phyloP scores from a whole-genome alignment of 371 early-diverging fungal species.

The Haplosporangium sp. region DNA sequence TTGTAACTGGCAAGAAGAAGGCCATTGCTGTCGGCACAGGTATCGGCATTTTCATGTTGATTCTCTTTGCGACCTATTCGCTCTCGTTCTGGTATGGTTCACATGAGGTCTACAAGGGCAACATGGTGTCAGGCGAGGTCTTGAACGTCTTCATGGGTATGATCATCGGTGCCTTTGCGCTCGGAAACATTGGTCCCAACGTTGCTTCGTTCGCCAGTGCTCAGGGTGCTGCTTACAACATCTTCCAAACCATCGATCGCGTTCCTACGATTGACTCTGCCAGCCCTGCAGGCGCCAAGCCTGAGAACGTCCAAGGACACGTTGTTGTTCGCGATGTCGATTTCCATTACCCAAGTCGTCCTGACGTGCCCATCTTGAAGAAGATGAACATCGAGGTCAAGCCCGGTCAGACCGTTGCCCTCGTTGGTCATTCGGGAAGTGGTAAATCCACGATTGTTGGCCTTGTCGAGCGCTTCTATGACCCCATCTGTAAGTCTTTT shows the following conservation, averaged over 20 bases:
- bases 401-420: slow-evolving; percentile 78
- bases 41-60: slow-evolving; percentile 73
- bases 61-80: slow-evolving; percentile 76
- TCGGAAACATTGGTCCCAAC: slow-evolving; percentile 66
- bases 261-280: slow-evolving; percentile 71
- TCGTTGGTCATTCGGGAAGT: slow-evolving; percentile 85
- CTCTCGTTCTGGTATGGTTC: slow-evolving; percentile 87
- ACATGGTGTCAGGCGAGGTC: slow-evolving; percentile 62
- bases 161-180: slow-evolving; percentile 56
- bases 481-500: slow-evolving; percentile 55
- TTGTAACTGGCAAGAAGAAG: slow-evolving; percentile 59
- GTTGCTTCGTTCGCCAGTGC: slow-evolving; percentile 71
- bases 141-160: slow-evolving; percentile 79
- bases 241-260: slow-evolving; percentile 86
- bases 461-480: slow-evolving; percentile 92
- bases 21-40: slow-evolving; percentile 62
- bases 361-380: slow-evolving; percentile 72
- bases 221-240: slow-evolving; percentile 71
- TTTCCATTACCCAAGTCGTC: slow-evolving; percentile 79
- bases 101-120: slow-evolving; percentile 61
- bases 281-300: slow-evolving; percentile 63
- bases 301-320: slow-evolving; percentile 61
- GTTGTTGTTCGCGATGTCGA: slow-evolving; percentile 77
- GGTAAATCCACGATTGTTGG: slow-evolving; percentile 91
- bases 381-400: slow-evolving; percentile 66